A percentile compares a stretch with the other conserved stretches of the same genome.
These are phyloP conservation scores for Grosmannia huntii DNA, from an alignment of 2,329 filamentous ascomycete genomes.

Conservation along the genomic window DNA sequence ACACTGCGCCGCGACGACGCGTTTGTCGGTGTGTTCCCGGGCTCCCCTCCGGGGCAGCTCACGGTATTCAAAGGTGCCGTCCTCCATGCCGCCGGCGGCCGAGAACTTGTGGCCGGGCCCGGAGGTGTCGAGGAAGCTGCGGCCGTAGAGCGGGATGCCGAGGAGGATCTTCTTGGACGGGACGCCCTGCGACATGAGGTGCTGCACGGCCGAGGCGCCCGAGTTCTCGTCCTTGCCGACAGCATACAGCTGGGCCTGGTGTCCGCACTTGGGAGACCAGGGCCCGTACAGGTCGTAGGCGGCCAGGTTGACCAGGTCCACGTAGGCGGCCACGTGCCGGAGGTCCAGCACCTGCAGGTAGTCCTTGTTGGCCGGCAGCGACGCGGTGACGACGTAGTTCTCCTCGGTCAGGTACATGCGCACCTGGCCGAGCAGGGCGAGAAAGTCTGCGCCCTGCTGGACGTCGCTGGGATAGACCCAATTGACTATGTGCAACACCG, in stretches of 20 bases:
- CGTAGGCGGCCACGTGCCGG: conserved; percentile 43
- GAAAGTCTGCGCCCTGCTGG: conserved; percentile 56
- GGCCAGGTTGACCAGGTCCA: conserved; percentile 69
- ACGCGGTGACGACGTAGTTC: conserved; percentile 56
- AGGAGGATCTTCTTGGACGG: conserved; percentile 59
- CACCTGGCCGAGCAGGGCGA: conserved; percentile 53
- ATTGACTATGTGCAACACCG: conserved; percentile 42
- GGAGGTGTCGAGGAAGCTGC: conserved; percentile 55
- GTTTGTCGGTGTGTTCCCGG: conserved; percentile 55
- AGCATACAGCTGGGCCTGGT: conserved; percentile 64
- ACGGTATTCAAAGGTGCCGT: conserved; percentile 63
- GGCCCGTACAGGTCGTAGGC: conserved; percentile 67
- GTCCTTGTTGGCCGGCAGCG: conserved; percentile 55
- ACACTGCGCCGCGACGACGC: conserved; percentile 58
- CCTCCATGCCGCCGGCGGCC: conserved; percentile 41
- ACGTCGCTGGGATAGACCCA: conserved; percentile 64
- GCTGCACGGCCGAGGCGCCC: conserved; percentile 52
- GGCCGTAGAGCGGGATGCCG: conserved; percentile 63
- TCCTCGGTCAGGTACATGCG: conserved; percentile 56
- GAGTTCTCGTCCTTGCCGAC: conserved; percentile 48
- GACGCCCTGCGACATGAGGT: conserved; percentile 53
- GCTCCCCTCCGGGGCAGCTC: conserved; percentile 50
- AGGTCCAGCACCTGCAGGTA: conserved; percentile 60
- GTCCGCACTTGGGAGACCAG: conserved; percentile 55
- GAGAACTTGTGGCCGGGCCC: conserved; percentile 51